Base-by-base conservation (phyloP, 768 basidiomycete genomes). In the Amanita exitialis region DNA sequence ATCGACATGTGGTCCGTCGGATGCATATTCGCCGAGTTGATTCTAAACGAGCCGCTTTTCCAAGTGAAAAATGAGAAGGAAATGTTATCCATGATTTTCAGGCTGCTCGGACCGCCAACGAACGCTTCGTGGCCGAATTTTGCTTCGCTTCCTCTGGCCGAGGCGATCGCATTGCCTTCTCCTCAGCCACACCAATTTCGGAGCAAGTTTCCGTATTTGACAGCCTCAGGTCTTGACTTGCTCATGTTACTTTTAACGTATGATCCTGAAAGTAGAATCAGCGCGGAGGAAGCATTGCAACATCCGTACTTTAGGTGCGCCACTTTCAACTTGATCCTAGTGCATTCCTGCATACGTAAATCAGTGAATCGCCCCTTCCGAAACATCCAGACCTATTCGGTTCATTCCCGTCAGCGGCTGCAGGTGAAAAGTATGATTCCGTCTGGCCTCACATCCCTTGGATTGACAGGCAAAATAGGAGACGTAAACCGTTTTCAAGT, bases 1-100 rank as follows among this genome's bases (percentile, higher is more conserved):
- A 80, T 99, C 51, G 96, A 99, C 64, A 82, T 98, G 79, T 99
- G 96, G 96, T 95, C 91, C 44, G 91, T 96, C 8, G 96, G 96
- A 6, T 99, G 96, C 72, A 97, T 99, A 57, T 97, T 98, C 61
- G 94, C 90, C 12, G 96, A 99, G 65, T 73, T 99, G 44, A 80
- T 99, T 59, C 74, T 95, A 58, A 93, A 93, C 56, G 92, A 96
- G 65, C 92, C 96, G 2, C 73, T 98, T n/a, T 92, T 98, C 64
- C 95, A 94, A 68, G 93, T 94, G n/a, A 86, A 94, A 61, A 83
- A 83, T 35, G 96, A 99, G 64, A 72, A 95, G 12, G 95, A 99
- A 61, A 82, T 98, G 54, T 73, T 98, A 44, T 79, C 80, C 45
- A 88, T 90, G 83, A 95, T 98, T 47, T 95, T 96, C 73, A 92